Base-by-base conservation (phyloP, 805 yeast species). In the Yamadazyma sp. region DNA sequence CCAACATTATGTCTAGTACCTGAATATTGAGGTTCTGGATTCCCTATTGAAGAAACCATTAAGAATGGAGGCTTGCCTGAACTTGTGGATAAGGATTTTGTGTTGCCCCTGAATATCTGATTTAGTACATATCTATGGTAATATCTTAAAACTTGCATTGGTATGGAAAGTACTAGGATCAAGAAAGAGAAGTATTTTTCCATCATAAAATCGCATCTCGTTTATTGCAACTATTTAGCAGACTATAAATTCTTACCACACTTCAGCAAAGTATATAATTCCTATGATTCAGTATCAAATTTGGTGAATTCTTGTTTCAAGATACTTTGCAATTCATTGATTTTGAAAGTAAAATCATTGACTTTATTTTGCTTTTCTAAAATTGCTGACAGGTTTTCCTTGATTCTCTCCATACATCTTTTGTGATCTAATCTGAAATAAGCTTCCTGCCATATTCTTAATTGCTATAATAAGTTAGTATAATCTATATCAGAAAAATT, bases 1-100 rank as follows among this genome's bases (percentile, higher is more conserved):
- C 95, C 96, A 0, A 80, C 86, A 40, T 82, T 86, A 52, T 87
- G 96, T 23, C 95, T 64, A 0, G 95, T 83, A 5, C 68, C 65
- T 6, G 59, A 57, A 47, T 72, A 85, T 31, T 66, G 58, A 0
- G 76, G 70, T 36, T 80, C 85, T 0, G 95, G 95, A 49, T 87
- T 87, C 1, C 96, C 96, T 2, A 87, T 60, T 0, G 86, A 78
- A 3, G 78, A 73, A 4, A 65, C 55, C 44, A 41, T 38, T n/a
- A 44, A 18, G 18, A 35, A 40, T n/a, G 43, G 36, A 7, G 7
- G 27, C 7, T 13, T 13, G 7, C 18, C 20, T 8, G 7, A 5
- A 8, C n/a, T 14, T 7, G 8, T 7, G 6, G 30, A 8, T 9
- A 19, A 27, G 5, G 15, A 12, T 27, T 27, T n/a, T 16, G 20